A percentile compares a stretch with the other conserved stretches of the same genome.
phyloP scores from a whole-genome alignment of 176 grass and related monocot species.

The Oryza glaberrima region DNA sequence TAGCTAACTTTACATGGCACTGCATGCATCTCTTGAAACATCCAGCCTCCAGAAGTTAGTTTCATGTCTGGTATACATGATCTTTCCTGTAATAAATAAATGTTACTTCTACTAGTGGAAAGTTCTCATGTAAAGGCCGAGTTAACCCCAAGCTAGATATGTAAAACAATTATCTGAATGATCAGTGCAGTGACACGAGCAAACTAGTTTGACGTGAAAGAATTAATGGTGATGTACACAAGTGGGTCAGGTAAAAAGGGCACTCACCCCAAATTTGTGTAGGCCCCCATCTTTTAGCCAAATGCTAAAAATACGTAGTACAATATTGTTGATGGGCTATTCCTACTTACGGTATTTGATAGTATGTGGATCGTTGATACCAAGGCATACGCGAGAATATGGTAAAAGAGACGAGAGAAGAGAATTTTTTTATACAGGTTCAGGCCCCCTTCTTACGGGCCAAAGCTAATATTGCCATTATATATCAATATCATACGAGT shows the following conservation, averaged over 20 bases:
- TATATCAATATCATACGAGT: too few relatives aligned
- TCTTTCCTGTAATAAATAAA: neutral
- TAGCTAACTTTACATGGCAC: neutral
- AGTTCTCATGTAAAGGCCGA: neutral
- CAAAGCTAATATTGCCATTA: too few relatives aligned
- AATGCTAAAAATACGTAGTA: too few relatives aligned
- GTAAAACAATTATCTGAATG: neutral
- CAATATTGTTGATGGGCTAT: too few relatives aligned
- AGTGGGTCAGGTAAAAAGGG: neutral
- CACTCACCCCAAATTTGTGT: too few relatives aligned
- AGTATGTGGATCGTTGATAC: too few relatives aligned
- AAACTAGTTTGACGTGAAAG: neutral
- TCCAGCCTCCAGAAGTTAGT: neutral
- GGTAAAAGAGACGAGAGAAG: too few relatives aligned
- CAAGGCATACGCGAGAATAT: too few relatives aligned
- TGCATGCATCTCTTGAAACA: neutral
- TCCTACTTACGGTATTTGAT: too few relatives aligned
- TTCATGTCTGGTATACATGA: neutral
- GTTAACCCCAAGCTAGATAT: neutral
- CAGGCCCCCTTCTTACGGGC: too few relatives aligned
- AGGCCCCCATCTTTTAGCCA: too few relatives aligned
- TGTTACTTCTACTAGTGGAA: neutral
- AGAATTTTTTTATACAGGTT: too few relatives aligned
- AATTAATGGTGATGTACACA: neutral
- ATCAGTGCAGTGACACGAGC: neutral